phyloP scores from a whole-genome alignment of 495 filamentous ascomycete species.

The Xylaria curta region DNA sequence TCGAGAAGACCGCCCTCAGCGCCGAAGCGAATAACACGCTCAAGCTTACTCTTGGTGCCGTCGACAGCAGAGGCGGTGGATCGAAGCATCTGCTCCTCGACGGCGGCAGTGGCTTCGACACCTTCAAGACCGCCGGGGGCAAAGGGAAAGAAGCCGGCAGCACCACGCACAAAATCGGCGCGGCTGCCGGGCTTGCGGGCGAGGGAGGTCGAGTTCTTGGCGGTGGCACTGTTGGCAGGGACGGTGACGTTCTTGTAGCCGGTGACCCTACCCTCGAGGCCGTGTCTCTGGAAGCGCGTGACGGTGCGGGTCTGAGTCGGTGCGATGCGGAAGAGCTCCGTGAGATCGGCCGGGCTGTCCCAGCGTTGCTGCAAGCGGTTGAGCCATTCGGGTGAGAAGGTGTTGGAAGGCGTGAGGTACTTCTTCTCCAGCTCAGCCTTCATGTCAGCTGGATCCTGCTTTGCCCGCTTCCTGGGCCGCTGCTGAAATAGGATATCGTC shows the following conservation, averaged over 20 bases:
- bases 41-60: slow-evolving; percentile 62
- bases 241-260: slow-evolving; percentile 95
- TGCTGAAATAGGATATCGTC: slow-evolving; percentile 63
- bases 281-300: slow-evolving; percentile 89
- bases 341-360: slow-evolving; percentile 78
- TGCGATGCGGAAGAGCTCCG: slow-evolving; percentile 81
- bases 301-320: slow-evolving; percentile 92
- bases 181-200: slow-evolving; percentile 83
- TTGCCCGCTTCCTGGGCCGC: slow-evolving; percentile 63
- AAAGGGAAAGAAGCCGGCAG: slow-evolving; percentile 94
- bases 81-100: slow-evolving; percentile 68
- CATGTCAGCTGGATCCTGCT: slow-evolving; percentile 62
- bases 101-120: slow-evolving; percentile 77
- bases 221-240: slow-evolving; percentile 86
- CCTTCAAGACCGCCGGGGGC: slow-evolving; percentile 89
- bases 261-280: slow-evolving; percentile 89
- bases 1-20: slow-evolving; percentile 80
- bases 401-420: slow-evolving; percentile 77
- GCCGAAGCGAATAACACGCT: slow-evolving; percentile 81
- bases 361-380: slow-evolving; percentile 88
- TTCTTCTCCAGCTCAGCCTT: slow-evolving; percentile 74
- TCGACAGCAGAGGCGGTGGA: slow-evolving; percentile 37
- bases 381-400: slow-evolving; percentile 83
- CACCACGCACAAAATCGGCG: slow-evolving; percentile 94
- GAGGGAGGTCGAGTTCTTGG: slow-evolving; percentile 95